These are phyloP conservation scores for Collariella sp. DNA, from an alignment of 495 filamentous ascomycete species.

Conservation along the genomic window DNA sequence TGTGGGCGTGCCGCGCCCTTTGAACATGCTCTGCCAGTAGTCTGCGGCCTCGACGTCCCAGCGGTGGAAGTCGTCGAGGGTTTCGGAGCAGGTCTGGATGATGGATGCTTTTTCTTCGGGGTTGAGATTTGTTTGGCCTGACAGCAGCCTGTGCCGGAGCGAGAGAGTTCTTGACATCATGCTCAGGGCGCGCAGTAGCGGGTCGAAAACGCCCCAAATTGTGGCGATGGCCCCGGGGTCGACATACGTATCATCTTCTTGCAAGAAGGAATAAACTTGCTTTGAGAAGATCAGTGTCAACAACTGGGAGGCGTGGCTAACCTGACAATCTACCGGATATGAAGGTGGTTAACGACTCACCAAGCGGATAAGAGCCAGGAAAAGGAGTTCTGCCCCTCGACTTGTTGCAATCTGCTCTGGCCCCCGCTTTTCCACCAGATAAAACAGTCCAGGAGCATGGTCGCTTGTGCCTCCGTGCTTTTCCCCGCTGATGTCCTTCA, in stretches of 20 bases:
- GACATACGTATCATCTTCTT: slow-evolving; percentile 1
- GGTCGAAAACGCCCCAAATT: slow-evolving; percentile 7
- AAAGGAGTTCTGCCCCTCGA: slow-evolving; percentile 7
- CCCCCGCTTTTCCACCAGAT: slow-evolving; percentile 8
- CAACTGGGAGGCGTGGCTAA: neutral
- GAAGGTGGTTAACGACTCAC: neutral
- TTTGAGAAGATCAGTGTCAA: neutral
- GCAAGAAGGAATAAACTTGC: slow-evolving; percentile 9
- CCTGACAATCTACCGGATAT: neutral
- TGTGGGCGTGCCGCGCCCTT: slow-evolving; percentile 13
- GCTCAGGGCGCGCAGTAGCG: slow-evolving; percentile 5
- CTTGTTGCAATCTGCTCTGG: slow-evolving; percentile 10
- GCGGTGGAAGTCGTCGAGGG: slow-evolving; percentile 16
- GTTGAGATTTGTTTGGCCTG: neutral
- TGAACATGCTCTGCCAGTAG: slow-evolving; percentile 20
- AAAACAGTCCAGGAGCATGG: slow-evolving; percentile 9
- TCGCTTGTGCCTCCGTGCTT: neutral
- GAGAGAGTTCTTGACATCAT: slow-evolving; percentile 15
- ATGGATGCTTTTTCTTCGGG: neutral
- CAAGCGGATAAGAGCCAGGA: slow-evolving; percentile 6
- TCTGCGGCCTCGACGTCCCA: slow-evolving; percentile 18
- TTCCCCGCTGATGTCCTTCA: slow-evolving; percentile 7
- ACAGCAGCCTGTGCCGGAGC: slow-evolving; percentile 11
- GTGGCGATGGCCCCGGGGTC: slow-evolving; percentile 7
- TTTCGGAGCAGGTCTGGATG: slow-evolving; percentile 14